Conservation (phyloP, 2,329 filamentous ascomycete genomes). For the Coniella vitis region DNA sequence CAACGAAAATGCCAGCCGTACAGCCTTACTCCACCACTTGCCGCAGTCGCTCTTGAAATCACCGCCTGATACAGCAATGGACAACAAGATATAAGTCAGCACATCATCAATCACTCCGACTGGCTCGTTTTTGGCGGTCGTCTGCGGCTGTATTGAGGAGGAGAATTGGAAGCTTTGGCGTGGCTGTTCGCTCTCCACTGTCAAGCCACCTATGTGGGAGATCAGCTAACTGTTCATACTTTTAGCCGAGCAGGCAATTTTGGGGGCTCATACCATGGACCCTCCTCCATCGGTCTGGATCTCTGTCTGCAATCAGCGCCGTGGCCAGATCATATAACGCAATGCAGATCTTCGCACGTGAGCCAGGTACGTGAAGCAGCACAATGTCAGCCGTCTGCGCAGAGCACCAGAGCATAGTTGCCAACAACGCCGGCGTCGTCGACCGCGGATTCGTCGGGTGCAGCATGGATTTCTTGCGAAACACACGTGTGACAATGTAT, state of each 20-base stretch:
- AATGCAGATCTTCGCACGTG: constrained; percentile 32
- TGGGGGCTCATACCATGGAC: constrained; percentile 24
- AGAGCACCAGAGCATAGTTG: constrained; percentile 41
- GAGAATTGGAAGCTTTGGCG: constrained; percentile 20
- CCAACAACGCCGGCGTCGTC: constrained; percentile 37
- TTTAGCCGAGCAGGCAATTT: neutral
- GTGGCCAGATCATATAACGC: constrained; percentile 31
- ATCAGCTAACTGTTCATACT: neutral
- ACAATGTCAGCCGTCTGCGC: constrained; percentile 40
- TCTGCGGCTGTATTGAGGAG: constrained; percentile 22
- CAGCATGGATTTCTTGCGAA: constrained; percentile 37
- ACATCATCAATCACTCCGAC: constrained; percentile 34
- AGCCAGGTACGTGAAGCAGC: constrained; percentile 33
- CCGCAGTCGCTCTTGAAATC: constrained; percentile 42
- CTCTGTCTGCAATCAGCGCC: constrained; percentile 27
- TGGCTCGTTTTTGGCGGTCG: constrained; percentile 28
- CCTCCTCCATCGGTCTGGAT: constrained; percentile 31
- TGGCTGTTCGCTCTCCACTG: constrained; percentile 26
- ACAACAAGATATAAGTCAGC: constrained; percentile 37
- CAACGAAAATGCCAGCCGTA: constrained; percentile 30
- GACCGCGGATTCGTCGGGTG: constrained; percentile 32
- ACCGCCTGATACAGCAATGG: constrained; percentile 38
- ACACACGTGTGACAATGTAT: constrained; percentile 39
- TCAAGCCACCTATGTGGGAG: constrained; percentile 24
- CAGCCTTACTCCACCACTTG: constrained; percentile 40